Evolutionary conservation across 2,329 filamentous ascomycete species (phyloP), one percentile per base, ranked within the genome.

Genomic region (Madurella fahalii): DNA sequence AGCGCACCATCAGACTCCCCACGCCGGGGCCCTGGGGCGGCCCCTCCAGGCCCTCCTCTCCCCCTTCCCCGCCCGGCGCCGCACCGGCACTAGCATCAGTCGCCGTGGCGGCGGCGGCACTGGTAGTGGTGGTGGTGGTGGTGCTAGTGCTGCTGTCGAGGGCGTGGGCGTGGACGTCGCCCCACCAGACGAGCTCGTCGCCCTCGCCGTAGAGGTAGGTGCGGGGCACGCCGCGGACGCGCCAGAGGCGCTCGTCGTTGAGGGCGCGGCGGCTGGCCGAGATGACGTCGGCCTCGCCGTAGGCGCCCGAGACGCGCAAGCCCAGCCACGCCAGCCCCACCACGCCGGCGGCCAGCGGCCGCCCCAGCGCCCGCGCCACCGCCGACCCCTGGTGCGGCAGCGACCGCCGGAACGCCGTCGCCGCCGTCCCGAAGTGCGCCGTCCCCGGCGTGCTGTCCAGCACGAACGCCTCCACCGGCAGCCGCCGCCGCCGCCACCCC

Each of bases 191-290:
- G 32, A 64, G 51, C 43, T 62, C 62, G 32, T 65, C 64, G 45
- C 40, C 44, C 44, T 65, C 58, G 34, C 61, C 60, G 44, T 63
- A 65, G 31, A 65, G 25, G 50, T 65, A 65, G 20, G 60, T 53
- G 37, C 58, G 41, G 32, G 59, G 59, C 34, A 57, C 43, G 8
- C 37, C 31, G 3, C 4, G 4, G 2, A 57, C 32, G 15, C 44
- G 47, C 57, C 63, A 64, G 34, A 64, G 40, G n/a, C 9, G 11
- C 5, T 20, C 34, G 16, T 64, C 58, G 37, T 62, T 64, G 18
- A 65, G 45, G 40, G 57, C 63, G 31, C 47, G 39, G 30, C 62
- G 41, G 13, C 59, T 64, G 53, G 57, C 51, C 43, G 40, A 52
- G 41, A 65, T 56, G 9, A 61, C 15, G 39, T 61, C 59, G 17